phyloP scores from a whole-genome alignment of 2,329 filamentous ascomycete species.

The Capronia americana region DNA sequence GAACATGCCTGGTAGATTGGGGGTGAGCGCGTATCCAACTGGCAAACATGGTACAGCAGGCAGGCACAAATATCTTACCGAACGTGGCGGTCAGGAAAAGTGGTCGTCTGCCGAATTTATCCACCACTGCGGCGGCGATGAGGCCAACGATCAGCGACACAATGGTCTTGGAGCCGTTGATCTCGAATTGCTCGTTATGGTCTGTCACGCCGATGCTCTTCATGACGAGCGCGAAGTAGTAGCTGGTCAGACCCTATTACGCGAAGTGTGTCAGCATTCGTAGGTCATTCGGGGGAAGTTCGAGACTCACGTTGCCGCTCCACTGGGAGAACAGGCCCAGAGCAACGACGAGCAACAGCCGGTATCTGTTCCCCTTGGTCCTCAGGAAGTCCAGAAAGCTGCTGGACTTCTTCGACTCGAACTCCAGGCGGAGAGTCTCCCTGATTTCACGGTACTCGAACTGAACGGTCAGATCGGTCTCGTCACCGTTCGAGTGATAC shows the following conservation, averaged over 20 bases:
- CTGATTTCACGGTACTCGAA: conserved; percentile 72
- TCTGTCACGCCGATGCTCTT: conserved; percentile 62
- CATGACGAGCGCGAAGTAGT: conserved; percentile 46
- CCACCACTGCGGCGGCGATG: conserved; percentile 61
- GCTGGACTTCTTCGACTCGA: conserved; percentile 48
- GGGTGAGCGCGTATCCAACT: conserved; percentile 9
- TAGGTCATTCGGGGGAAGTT: conserved; percentile 46
- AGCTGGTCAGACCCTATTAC: conserved; percentile 41
- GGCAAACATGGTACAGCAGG: neutral
- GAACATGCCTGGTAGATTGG: conserved; percentile 48
- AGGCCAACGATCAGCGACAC: conserved; percentile 60
- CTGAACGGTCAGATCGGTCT: conserved; percentile 59
- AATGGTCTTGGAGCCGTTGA: conserved; percentile 25
- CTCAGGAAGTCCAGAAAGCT: conserved; percentile 67
- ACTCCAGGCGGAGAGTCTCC: conserved; percentile 66
- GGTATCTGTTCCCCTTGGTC: conserved; percentile 63
- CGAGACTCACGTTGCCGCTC: conserved; percentile 57
- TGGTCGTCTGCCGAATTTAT: conserved; percentile 62
- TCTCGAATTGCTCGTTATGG: conserved; percentile 20
- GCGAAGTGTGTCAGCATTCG: neutral
- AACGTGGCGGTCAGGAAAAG: conserved; percentile 58
- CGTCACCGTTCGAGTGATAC: conserved; percentile 50
- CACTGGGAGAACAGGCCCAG: conserved; percentile 44
- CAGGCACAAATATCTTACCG: conserved; percentile 15
- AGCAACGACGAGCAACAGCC: conserved; percentile 58